Conservation (phyloP, 177 flowering plant species). For the Tripterygium wilfordii region DNA sequence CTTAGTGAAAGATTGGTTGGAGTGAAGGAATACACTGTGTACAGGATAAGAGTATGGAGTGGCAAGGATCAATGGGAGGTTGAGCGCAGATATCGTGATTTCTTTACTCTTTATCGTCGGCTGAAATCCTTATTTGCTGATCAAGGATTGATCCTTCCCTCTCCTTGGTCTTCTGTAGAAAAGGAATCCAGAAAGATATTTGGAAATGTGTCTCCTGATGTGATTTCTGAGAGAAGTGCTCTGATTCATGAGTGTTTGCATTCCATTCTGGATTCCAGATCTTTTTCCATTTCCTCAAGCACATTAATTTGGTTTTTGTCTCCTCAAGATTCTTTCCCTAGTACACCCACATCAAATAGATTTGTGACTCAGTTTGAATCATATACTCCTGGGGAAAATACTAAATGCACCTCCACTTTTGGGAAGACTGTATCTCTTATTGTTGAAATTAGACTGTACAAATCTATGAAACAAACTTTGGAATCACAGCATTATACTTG, state of each 20-base stretch:
- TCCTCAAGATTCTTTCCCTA: constrained; percentile 39
- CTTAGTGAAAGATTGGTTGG: constrained; percentile 94
- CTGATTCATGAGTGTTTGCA: constrained; percentile 85
- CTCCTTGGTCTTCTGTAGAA: constrained; percentile 79
- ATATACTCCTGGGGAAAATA: constrained; percentile 11
- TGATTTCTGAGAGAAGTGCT: constrained; percentile 70
- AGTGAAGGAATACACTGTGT: constrained; percentile 87
- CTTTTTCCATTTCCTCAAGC: constrained; percentile 35
- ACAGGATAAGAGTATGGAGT: constrained; percentile 69
- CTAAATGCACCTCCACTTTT: constrained; percentile 27
- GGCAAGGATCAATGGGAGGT: constrained; percentile 82
- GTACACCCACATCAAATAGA: constrained; percentile 32
- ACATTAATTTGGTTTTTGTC: constrained; percentile 68
- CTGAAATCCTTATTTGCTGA: constrained; percentile 52
- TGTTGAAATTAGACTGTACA: constrained; percentile 55
- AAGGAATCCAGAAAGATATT: constrained; percentile 79
- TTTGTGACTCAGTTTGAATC: constrained; percentile 14
- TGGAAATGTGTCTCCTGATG: constrained; percentile 84
- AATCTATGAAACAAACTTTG: constrained; percentile 65
- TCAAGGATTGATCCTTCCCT: constrained; percentile 71
- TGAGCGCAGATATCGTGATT: constrained; percentile 91
- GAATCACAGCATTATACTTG: constrained; percentile 79
- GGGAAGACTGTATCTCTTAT: constrained; percentile 84
- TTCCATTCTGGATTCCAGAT: constrained; percentile 50
- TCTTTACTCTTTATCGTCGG: constrained; percentile 65